Evolutionary conservation across 306 rosid species (phyloP), one percentile per base, ranked within the genome.

Genomic region (Dryas alaskensis): DNA sequence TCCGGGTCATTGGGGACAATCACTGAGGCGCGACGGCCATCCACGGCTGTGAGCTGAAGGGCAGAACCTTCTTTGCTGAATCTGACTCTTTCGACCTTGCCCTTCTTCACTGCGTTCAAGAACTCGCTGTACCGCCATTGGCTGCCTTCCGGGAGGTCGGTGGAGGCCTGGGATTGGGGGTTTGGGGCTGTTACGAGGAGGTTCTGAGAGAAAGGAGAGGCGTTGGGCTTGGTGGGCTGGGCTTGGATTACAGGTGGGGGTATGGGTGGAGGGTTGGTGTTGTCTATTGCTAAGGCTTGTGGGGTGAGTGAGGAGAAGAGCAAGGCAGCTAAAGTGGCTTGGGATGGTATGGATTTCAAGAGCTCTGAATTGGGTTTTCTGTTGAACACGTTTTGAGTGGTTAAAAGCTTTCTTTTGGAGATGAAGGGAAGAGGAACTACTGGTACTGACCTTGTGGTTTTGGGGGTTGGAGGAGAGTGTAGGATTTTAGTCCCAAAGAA

Each of bases 91-190:
- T 94, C 99, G 13, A 94, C 96, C 72, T 94, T 92, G 2, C 97
- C 99, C 74, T 94, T 92, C 76, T 90, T 94, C 22, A 94, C 99
- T 6, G 97, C 99, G 73, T 88, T 94, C 46, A 94, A 40, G 78
- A 94, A 94, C 76, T 94, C 99, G 79, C 97, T 92, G 89, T 94
- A 94, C 16, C 97, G 91, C 99, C 99, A 94, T 63, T 94, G 89
- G 55, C 72, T 50, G 4, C 99, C 97, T 65, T 94, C 99, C 22
- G 99, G 99, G 55, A 94, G 88, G 80, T 94, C 99, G 0, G 93
- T 67, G 16, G 78, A 49, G 40, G 74, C 19, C 76, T 79, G 91
- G 37, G 89, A 1, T 76, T 93, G 97, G 8, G 99, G 89, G 22
- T 86, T 89, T 0, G 97, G 99, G 31, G 99, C 97, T 8, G 88